These are phyloP conservation scores for Nemophila menziesii DNA, from an alignment of 257 asterid genomes.

Conservation along the genomic window DNA sequence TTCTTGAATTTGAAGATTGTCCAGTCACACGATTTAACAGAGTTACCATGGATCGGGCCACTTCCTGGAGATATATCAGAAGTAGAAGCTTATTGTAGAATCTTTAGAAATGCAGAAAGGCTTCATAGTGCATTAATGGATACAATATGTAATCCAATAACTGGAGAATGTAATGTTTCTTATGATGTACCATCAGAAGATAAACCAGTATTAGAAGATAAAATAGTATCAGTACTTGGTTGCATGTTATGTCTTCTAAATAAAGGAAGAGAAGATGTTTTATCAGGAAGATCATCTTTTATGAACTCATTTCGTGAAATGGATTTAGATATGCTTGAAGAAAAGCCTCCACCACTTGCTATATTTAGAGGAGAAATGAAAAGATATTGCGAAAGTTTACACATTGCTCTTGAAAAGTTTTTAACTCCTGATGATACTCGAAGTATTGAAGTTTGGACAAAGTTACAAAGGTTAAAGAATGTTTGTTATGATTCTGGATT, in stretches of 20 bases:
- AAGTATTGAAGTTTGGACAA: slow-evolving; percentile 74
- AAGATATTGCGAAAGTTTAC: slow-evolving; percentile 91
- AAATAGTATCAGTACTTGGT: slow-evolving; percentile 87
- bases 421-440: slow-evolving; percentile 67
- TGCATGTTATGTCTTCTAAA: slow-evolving; percentile 91
- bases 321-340: slow-evolving; percentile 43
- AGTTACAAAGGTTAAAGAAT: slow-evolving; percentile 69
- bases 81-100: slow-evolving; percentile 95
- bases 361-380: slow-evolving; percentile 91
- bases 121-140: slow-evolving; percentile 83
- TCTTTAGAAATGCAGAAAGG: slow-evolving; percentile 84
- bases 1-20: slow-evolving; percentile 32
- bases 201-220: slow-evolving; percentile 68
- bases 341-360: slow-evolving; percentile 76
- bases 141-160: slow-evolving; percentile 78
- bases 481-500: slow-evolving; percentile 85
- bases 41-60: slow-evolving; percentile 73
- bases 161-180: slow-evolving; percentile 83
- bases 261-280: slow-evolving; percentile 89
- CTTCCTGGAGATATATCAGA: slow-evolving; percentile 96
- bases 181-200: slow-evolving; percentile 79
- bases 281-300: slow-evolving; percentile 61
- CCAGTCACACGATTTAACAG: slow-evolving; percentile 39
- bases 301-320: slow-evolving; percentile 45
- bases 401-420: slow-evolving; percentile 70